Percentiles rank a stretch among this genome's conserved stretches.
phyloP scores from a whole-genome alignment of 2,329 filamentous ascomycete species.

The Ceratocystis lukuohia region DNA sequence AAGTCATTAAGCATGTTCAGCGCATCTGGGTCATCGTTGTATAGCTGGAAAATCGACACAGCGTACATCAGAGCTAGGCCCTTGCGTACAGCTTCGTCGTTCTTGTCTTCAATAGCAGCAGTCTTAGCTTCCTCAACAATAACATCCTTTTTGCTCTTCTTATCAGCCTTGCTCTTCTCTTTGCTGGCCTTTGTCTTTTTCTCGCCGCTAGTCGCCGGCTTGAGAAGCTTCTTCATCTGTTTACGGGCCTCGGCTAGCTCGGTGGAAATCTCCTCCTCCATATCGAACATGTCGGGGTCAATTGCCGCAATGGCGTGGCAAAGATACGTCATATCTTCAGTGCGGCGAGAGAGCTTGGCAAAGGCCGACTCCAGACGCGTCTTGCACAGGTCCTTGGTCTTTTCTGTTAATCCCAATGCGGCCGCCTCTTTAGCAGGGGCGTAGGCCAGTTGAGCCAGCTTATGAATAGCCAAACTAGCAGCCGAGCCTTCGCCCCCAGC shows the following conservation, averaged over 20 bases:
- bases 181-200: constrained; percentile 19
- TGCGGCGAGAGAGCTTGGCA: constrained; percentile 41
- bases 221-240: constrained; percentile 40
- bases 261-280: constrained; percentile 42
- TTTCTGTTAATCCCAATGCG: constrained; percentile 36
- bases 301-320: constrained; percentile 43
- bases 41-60: constrained; percentile 73
- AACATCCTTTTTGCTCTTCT: constrained; percentile 9
- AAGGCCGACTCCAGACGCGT: constrained; percentile 45
- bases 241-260: constrained; percentile 40
- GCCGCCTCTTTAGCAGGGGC: constrained; percentile 32
- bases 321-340: constrained; percentile 39
- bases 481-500: constrained; percentile 23
- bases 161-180: constrained; percentile 4
- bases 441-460: constrained; percentile 44
- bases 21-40: constrained; percentile 78
- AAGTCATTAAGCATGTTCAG: constrained; percentile 71
- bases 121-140: constrained; percentile 19
- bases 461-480: constrained; percentile 34
- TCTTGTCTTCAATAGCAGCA: constrained; percentile 20
- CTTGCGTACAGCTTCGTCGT: constrained; percentile 35
- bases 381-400: constrained; percentile 40
- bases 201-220: constrained; percentile 27
- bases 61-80: constrained; percentile 72
- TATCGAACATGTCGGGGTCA: constrained; percentile 37